Conservation (phyloP, 2,329 filamentous ascomycete genomes). For the Metarhizium brunneum region DNA sequence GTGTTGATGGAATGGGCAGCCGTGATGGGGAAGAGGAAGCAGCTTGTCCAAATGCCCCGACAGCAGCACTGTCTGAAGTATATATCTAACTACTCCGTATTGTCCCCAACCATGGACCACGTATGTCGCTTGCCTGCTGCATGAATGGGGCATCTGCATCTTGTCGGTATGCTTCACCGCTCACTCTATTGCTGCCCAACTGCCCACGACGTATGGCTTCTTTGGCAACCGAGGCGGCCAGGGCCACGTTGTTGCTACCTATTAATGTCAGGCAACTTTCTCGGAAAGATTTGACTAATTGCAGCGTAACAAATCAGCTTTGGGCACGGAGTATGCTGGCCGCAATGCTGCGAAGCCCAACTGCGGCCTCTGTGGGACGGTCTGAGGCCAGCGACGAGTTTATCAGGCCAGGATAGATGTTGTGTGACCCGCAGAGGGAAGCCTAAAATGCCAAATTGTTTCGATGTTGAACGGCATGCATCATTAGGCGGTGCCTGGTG, state of each 20-base stretch:
- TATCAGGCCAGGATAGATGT: too few species aligned
- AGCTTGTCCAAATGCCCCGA: neutral
- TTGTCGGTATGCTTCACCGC: neutral
- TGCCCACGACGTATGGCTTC: neutral
- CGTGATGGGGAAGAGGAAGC: neutral
- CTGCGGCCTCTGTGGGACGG: neutral
- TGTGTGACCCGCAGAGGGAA: too few species aligned
- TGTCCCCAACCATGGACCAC: too few species aligned
- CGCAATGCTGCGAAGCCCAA: neutral
- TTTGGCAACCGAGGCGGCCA: too few species aligned
- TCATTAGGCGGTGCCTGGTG: too few species aligned
- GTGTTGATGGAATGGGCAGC: neutral
- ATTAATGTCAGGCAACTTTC: neutral
- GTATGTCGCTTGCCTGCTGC: neutral
- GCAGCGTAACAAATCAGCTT: neutral
- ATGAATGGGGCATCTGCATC: neutral
- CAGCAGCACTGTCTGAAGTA: too few species aligned
- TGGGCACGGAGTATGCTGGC: neutral
- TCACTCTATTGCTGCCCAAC: neutral
- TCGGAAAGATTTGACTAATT: neutral
- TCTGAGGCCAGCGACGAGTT: too few species aligned
- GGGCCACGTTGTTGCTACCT: neutral
- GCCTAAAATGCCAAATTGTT: too few species aligned
- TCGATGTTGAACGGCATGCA: too few species aligned
- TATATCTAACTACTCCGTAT: too few species aligned